These are phyloP conservation scores for Trichoderma endophyticum DNA, from an alignment of 2,329 filamentous ascomycete species.

Conservation along the genomic window DNA sequence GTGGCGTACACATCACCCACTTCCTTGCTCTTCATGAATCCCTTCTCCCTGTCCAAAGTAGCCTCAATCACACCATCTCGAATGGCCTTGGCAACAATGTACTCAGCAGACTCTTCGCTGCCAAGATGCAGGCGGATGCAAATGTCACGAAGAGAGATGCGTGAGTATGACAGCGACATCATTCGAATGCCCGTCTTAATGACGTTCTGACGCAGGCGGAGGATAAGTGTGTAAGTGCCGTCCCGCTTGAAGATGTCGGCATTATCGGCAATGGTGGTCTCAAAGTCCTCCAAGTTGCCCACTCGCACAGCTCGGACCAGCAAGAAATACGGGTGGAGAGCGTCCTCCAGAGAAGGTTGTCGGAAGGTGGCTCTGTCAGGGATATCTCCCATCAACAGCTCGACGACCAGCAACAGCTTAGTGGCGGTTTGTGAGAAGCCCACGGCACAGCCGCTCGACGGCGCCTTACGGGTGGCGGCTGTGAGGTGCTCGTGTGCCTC, in stretches of 20 bases:
- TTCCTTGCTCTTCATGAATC: conserved; percentile 98
- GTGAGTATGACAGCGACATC: conserved; percentile 97
- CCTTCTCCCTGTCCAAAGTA: conserved; percentile 86
- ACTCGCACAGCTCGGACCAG: conserved; percentile 93
- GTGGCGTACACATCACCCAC: conserved; percentile 95
- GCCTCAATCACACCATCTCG: conserved; percentile 96
- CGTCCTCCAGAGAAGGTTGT: conserved; percentile 78
- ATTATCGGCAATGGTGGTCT: conserved; percentile 78
- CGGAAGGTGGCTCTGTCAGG: conserved; percentile 94
- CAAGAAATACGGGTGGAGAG: conserved; percentile 88
- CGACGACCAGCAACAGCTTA: conserved; percentile 94
- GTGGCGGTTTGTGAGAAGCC: conserved; percentile 96
- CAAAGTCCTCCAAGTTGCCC: conserved; percentile 92
- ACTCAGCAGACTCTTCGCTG: conserved; percentile 96
- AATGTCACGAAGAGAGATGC: conserved; percentile 94
- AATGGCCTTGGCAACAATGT: conserved; percentile 98
- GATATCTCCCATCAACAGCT: conserved; percentile 97
- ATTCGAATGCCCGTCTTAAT: conserved; percentile 99
- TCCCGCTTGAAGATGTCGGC: conserved; percentile 85
- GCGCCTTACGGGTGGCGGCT: conserved; percentile 91
- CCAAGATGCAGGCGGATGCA: conserved; percentile 91
- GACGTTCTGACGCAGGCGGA: conserved; percentile 94
- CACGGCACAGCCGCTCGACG: conserved; percentile 80
- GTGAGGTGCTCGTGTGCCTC: conserved; percentile 93
- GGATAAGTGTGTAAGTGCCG: conserved; percentile 90